Base-by-base conservation (phyloP, 2,329 filamentous ascomycete species). In the Botrytis byssoidea region DNA sequence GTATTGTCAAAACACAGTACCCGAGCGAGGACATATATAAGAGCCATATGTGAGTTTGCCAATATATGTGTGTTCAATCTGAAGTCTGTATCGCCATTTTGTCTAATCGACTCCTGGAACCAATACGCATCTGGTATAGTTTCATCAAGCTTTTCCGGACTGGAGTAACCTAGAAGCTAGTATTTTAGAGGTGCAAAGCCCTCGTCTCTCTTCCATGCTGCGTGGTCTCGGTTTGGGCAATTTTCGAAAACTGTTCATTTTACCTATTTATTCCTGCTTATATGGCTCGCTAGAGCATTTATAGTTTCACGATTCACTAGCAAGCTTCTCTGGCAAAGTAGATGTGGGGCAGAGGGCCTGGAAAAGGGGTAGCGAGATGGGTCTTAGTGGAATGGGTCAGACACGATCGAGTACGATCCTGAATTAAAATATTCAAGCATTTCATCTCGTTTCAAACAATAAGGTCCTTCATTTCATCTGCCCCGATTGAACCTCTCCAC, bases 31-130 rank as follows among this genome's bases (percentile, higher is more conserved):
- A 25, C 25, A n/a, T 3, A 14, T 16, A 51, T n/a, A n/a, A 6
- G 12, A n/a, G 48, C 3, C 12, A 12, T 4, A 51, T 51, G 25
- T 3, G 48, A n/a, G 4, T 14, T 51, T 51, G 4, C 14, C 48
- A 16, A n/a, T 51, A 16, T 2, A 51, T 51, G 10, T 6, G 4
- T 1, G 10, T 51, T 14, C 48, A 4, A 0, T 4, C 25, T 16
- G 12, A n/a, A 51, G 0, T 51, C 0, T n/a, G 48, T 1, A 6
- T 51, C 1, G 4, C 9, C 2, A 25, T 25, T 48, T 9, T 1
- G 25, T 2, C 25, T 51, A 12, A 25, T 5, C 1, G 22, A 51
- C 1, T 51, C 9, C 4, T 14, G 4, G 4, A 51, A 14, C 8
- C 2, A n/a, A n/a, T 4, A n/a, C 12, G n/a, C 48, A n/a, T 14